A percentile compares a stretch with the other conserved stretches of the same genome.
phyloP scores from a whole-genome alignment of 305 asterid species.

The Fraxinus greggii region DNA sequence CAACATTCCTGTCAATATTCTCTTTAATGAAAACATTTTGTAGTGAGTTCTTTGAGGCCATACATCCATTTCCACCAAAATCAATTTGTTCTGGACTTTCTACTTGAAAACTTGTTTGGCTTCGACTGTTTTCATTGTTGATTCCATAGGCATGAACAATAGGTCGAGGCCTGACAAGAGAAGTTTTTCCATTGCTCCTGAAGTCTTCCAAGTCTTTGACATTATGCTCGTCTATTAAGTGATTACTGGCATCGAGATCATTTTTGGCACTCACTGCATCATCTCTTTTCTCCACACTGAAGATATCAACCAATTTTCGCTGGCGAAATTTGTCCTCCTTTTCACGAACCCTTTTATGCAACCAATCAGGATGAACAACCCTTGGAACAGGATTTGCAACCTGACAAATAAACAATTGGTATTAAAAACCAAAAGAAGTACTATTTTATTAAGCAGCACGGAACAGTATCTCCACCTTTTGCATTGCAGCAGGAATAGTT shows the following conservation, averaged over 20 bases:
- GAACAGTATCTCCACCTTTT: constrained; percentile 58
- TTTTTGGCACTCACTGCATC: constrained; percentile 33
- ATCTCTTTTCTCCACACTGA: constrained; percentile 48
- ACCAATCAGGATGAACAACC: constrained; percentile 99
- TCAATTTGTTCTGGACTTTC: constrained; percentile 41
- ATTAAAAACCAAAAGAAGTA: constrained; percentile 28
- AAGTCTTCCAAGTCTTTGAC: constrained; percentile 85
- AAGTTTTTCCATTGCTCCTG: constrained; percentile 43
- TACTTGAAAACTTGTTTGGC: constrained; percentile 33
- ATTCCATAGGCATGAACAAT: constrained; percentile 60
- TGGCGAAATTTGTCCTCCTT: constrained; percentile 97
- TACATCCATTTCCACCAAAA: constrained; percentile 33
- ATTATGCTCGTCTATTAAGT: constrained; percentile 41
- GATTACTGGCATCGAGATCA: constrained; percentile 38
- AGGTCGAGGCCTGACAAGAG: constrained; percentile 58
- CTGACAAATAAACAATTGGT: constrained; percentile 45
- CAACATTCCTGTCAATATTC: constrained; percentile 55
- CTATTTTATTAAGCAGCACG: constrained; percentile 11
- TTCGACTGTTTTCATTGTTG: constrained; percentile 40
- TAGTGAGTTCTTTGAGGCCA: constrained; percentile 32
- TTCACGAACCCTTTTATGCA: constrained; percentile 96
- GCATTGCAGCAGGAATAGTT: constrained; percentile 99
- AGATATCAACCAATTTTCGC: constrained; percentile 80
- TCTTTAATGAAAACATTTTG: constrained; percentile 48
- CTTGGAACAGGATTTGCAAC: constrained; percentile 97